These are phyloP conservation scores for Setomelanomma holmii DNA, from an alignment of 2,329 filamentous ascomycete species.

Conservation along the genomic window DNA sequence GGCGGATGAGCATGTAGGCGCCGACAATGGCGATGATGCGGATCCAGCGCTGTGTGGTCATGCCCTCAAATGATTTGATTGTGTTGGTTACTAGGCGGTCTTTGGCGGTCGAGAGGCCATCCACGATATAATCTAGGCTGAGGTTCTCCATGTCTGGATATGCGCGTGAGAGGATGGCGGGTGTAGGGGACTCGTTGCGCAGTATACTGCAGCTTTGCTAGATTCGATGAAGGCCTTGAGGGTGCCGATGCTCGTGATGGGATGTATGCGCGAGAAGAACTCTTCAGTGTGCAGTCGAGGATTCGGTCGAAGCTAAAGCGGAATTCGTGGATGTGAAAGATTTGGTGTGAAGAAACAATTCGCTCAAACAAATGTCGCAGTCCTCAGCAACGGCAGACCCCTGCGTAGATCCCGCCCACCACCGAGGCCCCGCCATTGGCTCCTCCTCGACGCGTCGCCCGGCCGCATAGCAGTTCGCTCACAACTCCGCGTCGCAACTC, in stretches of 20 bases:
- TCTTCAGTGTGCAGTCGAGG: neutral
- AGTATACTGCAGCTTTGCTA: no score
- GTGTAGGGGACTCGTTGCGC: neutral
- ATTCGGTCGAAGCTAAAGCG: neutral
- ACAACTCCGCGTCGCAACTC: neutral
- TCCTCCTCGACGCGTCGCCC: conserved; percentile 25
- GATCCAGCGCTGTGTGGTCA: conserved; percentile 60
- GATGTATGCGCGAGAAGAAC: neutral
- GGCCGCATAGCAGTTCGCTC: neutral
- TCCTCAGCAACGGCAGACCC: neutral
- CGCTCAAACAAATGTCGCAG: conserved; percentile 1
- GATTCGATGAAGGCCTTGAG: no score
- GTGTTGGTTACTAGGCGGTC: conserved; percentile 52
- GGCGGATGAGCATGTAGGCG: conserved; percentile 73
- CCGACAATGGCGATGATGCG: conserved; percentile 75
- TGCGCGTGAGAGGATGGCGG: neutral
- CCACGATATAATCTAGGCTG: conserved; percentile 18
- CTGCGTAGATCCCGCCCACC: conserved; percentile 5
- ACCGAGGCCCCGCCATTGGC: conserved; percentile 26
- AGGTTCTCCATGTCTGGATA: conserved; percentile 1
- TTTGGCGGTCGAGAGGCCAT: conserved; percentile 40
- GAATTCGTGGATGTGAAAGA: neutral
- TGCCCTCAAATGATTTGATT: conserved; percentile 51
- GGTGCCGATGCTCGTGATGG: neutral
- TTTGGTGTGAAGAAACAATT: neutral